Percentiles rank a stretch among this genome's conserved stretches.
These are phyloP conservation scores for Fraxinus greggii DNA, from an alignment of 305 asterid genomes.

Conservation along the genomic window DNA sequence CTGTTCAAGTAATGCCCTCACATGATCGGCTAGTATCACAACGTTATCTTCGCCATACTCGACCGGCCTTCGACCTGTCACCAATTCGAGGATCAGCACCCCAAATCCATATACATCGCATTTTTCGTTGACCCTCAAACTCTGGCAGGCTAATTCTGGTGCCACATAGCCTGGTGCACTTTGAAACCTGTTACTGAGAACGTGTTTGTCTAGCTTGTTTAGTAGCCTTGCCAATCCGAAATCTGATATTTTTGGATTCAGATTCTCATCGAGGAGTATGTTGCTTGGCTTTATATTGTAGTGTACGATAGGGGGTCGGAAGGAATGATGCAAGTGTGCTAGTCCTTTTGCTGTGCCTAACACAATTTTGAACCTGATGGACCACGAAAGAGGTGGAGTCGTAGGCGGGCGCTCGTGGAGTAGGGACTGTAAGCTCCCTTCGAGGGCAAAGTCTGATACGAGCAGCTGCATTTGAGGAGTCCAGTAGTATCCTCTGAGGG, in stretches of 20 bases:
- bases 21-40: constrained; percentile 72
- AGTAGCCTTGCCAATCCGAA: constrained; percentile 71
- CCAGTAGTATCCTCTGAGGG: constrained; percentile 84
- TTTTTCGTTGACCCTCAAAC: constrained; percentile 82
- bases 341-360: constrained; percentile 86
- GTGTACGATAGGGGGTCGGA: constrained; percentile 79
- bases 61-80: constrained; percentile 71
- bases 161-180: constrained; percentile 85
- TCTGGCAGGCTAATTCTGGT: constrained; percentile 86
- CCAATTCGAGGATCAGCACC: constrained; percentile 77
- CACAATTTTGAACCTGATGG: constrained; percentile 60
- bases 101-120: constrained; percentile 91
- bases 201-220: constrained; percentile 59
- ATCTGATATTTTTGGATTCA: constrained; percentile 69
- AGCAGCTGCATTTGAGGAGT: constrained; percentile 82
- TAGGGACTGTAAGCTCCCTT: constrained; percentile 61
- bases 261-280: constrained; percentile 64
- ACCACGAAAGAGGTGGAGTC: constrained; percentile 57
- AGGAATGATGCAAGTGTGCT: constrained; percentile 76
- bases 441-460: constrained; percentile 63
- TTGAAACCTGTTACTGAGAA: constrained; percentile 56
- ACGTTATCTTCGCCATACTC: constrained; percentile 87
- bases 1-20: constrained; percentile 67
- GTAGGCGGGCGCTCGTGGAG: constrained; percentile 53
- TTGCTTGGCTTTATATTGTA: constrained; percentile 82